Conservation (phyloP, 208 protist genomes). For the Lotmaria passim region DNA sequence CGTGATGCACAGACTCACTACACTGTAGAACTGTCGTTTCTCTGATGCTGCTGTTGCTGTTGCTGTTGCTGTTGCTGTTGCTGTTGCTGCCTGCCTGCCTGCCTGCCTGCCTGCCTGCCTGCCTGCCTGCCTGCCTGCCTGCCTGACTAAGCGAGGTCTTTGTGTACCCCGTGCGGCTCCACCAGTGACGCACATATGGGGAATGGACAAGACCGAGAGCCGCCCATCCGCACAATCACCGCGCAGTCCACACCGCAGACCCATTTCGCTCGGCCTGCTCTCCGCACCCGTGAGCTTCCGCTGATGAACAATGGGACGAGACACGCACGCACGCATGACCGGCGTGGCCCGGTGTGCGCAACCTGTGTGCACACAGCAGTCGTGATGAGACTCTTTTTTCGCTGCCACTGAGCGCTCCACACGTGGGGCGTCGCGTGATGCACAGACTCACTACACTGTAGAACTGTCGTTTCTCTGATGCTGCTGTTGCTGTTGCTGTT, state of each 20-base stretch:
- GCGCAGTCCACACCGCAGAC: too few relatives aligned
- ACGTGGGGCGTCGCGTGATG: constrained; percentile 13
- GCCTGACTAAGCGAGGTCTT: constrained; percentile 2
- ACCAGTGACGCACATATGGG: constrained; percentile 21
- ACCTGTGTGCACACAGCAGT: too few relatives aligned
- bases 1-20: constrained; percentile 23
- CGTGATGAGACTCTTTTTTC: constrained; percentile 23
- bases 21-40: constrained; percentile 31
- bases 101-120: background rate
- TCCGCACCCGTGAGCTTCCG: background rate
- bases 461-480: constrained; percentile 34
- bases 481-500: constrained; percentile 3
- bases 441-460: constrained; percentile 28
- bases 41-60: constrained; percentile 11
- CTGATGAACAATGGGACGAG: background rate
- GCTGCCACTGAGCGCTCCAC: constrained; percentile 12
- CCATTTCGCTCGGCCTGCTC: constrained; percentile 31
- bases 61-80: constrained; percentile 1
- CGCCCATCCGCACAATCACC: too few relatives aligned
- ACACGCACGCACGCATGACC: too few relatives aligned
- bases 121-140: background rate
- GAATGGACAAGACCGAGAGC: constrained; percentile 4
- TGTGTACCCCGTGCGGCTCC: constrained; percentile 4
- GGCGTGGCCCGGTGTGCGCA: too few relatives aligned
- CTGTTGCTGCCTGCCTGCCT: background rate